Evolutionary conservation across 2,329 filamentous ascomycete species (phyloP), one percentile per base, ranked within the genome.

Genomic region (Aschersonia sp.): DNA sequence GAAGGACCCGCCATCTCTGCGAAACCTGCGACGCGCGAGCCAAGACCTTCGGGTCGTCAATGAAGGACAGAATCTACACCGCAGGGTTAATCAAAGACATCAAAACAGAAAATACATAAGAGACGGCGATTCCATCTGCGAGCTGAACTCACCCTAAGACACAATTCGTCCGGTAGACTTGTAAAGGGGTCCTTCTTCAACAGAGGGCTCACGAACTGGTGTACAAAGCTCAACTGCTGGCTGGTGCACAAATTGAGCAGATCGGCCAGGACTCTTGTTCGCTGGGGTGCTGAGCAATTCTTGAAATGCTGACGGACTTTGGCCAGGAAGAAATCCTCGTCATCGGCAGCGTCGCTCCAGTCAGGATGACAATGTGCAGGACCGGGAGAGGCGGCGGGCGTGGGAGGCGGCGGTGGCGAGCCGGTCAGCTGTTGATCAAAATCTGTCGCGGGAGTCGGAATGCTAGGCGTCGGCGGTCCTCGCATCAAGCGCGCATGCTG

Each of bases 131-230:
- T 22, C 22, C 22, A 22, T 22, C 22, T 22, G 22, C 22, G 3
- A 22, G 22, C 22, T 37, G 33, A 14, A 32, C 82, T 61, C 76
- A 94, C 87, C 58, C 88, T 75, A 51, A 98, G 70, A 63, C 90
- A 97, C 42, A 98, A 70, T 66, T 98, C 92, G 59, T 94, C 89
- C 0, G 92, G 92, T 47, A 98, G 74, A 49, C 84, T 85, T 46
- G 83, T 87, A 59, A 98, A 97, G 0, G 92, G 92, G 62, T 98
- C 92, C 64, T 96, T 95, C 67, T 96, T 96, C 53, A 98, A 68
- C 52, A 94, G 70, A 31, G 92, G 92, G 62, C 87, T 90, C 56
- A 98, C 90, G 65, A 95, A 94, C 62, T 94, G 87, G 56, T 94
- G 87, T 22, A 98, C 89, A 61, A 96, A 97, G 65, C 88, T 95